Conservation (phyloP, 192 early-diverging fungal genomes). For the Linnemannia hyalina region DNA sequence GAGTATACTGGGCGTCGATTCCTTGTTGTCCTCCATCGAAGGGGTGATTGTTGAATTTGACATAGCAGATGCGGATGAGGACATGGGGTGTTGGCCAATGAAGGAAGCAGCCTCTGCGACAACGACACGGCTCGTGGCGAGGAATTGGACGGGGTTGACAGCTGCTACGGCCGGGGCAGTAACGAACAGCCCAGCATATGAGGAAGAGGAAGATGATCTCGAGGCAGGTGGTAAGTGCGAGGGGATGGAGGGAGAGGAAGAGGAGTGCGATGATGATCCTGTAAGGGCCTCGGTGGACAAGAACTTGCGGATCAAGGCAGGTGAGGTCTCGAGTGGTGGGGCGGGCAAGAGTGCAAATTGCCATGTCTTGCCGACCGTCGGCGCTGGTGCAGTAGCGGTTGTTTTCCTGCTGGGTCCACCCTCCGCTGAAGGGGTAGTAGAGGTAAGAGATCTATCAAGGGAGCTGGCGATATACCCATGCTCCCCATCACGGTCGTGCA, state of each 20-base stretch:
- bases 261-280: not conserved
- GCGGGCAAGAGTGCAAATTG: not conserved
- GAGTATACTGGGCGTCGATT: not conserved
- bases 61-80: not conserved
- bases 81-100: not conserved
- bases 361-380: not conserved
- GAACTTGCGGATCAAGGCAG: conserved; percentile 15
- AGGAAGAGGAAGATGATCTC: not conserved
- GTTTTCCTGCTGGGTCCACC: not conserved
- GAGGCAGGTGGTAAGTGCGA: not conserved
- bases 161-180: not conserved
- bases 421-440: not conserved
- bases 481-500: not conserved
- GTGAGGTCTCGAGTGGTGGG: not conserved
- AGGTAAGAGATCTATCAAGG: not conserved
- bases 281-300: not conserved
- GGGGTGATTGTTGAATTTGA: not conserved
- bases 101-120: not conserved
- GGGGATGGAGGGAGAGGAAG: not conserved
- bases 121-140: not conserved
- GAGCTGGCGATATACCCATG: not conserved
- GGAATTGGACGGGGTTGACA: not conserved
- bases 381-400: not conserved
- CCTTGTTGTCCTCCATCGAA: not conserved
- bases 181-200: not conserved